Evolutionary conservation across 2,329 filamentous ascomycete species (phyloP).

Genomic region (Alternaria longipes): DNA sequence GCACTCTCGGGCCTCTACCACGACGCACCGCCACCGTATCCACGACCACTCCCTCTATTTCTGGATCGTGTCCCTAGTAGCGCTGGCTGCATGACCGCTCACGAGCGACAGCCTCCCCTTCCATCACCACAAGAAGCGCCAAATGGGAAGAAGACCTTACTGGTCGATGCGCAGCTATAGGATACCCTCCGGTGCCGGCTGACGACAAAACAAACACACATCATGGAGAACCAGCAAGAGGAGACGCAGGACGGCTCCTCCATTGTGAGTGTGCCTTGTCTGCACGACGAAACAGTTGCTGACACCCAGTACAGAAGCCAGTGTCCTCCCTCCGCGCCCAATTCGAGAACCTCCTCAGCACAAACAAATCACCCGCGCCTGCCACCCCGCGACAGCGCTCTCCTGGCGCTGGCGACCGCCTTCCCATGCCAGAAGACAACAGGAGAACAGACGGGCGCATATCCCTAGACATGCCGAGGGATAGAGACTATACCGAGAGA

Average conservation of each 20-base stretch:
- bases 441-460: conserved; percentile 48
- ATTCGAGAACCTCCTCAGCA: conserved; percentile 77
- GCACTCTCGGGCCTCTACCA: conserved; percentile 6
- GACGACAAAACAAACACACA: conserved; percentile 38
- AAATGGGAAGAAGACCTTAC: conserved; percentile 42
- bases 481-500: conserved; percentile 38
- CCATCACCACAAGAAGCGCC: conserved; percentile 30
- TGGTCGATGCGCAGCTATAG: conserved; percentile 47
- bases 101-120: conserved; percentile 20
- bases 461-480: conserved; percentile 55
- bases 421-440: conserved; percentile 40
- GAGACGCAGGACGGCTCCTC: conserved; percentile 79
- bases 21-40: conserved; percentile 3
- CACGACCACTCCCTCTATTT: conserved; percentile 12
- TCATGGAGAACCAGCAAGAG: conserved; percentile 50
- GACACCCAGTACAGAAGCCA: conserved; percentile 66
- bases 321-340: conserved; percentile 83
- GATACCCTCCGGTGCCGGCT: conserved; percentile 45
- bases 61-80: background rate
- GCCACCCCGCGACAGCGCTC: conserved; percentile 40
- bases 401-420: conserved; percentile 44
- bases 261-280: conserved; percentile 63
- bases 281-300: conserved; percentile 12
- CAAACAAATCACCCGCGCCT: conserved; percentile 38
- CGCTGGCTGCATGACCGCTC: conserved; percentile 32